Percentiles rank a stretch among this genome's conserved stretches.
phyloP scores from a whole-genome alignment of 345 rosid species.

The Tarenaya hassleriana region DNA sequence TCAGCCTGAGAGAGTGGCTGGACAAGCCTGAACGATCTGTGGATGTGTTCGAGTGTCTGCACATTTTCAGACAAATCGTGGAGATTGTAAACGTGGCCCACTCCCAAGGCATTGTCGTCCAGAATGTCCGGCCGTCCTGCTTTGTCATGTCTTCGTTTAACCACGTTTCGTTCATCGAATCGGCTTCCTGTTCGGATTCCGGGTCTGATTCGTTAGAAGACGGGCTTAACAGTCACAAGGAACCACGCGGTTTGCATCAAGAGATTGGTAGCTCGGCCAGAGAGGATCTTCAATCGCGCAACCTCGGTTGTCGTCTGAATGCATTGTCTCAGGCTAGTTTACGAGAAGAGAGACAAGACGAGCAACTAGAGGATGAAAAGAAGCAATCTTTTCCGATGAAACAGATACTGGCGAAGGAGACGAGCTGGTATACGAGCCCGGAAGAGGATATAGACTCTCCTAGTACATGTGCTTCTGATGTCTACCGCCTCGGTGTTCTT shows the following conservation, averaged over 20 bases:
- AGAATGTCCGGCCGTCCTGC: constrained; percentile 92
- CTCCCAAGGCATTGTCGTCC: constrained; percentile 86
- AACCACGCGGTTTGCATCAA: constrained; percentile 40
- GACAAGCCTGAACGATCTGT: constrained; percentile 69
- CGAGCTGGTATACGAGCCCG: constrained; percentile 84
- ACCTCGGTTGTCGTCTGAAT: constrained; percentile 19
- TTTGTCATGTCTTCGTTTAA: constrained; percentile 86
- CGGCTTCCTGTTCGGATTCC: constrained; percentile 91
- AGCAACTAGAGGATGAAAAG: constrained; percentile 53
- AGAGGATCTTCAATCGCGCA: constrained; percentile 42
- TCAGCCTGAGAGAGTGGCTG: constrained; percentile 95
- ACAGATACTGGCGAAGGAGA: constrained; percentile 72
- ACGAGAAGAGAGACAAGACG: constrained; percentile 7
- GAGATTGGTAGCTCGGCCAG: constrained; percentile 29
- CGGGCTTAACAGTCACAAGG: constrained; percentile 44
- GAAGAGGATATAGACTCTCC: constrained; percentile 67
- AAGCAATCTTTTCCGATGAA: constrained; percentile 81
- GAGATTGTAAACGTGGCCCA: constrained; percentile 82
- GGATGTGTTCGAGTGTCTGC: constrained; percentile 79
- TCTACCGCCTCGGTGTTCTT: constrained; percentile 80
- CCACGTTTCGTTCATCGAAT: constrained; percentile 88
- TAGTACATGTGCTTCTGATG: constrained; percentile 75
- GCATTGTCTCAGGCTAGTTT: constrained; percentile 21
- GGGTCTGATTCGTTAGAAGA: constrained; percentile 90
- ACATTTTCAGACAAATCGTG: constrained; percentile 84